A percentile compares a stretch with the other conserved stretches of the same genome.
Evolutionary conservation across 768 basidiomycete genomes (phyloP).

Genomic region (Tricholoma hemisulphureum): DNA sequence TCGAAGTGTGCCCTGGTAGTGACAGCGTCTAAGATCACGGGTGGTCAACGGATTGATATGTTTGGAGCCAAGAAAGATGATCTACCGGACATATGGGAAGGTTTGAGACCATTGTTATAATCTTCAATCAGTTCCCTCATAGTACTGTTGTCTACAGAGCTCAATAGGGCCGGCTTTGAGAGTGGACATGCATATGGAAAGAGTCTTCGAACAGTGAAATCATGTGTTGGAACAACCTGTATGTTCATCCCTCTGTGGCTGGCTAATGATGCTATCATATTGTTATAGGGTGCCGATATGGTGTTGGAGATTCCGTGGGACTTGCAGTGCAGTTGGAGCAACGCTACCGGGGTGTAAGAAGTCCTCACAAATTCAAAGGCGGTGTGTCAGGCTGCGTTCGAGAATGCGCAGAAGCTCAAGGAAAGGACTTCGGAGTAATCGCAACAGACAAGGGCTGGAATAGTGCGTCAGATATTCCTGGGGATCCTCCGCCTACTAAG

Average conservation of each 20-base stretch:
- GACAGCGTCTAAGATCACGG: slow-evolving; percentile 15
- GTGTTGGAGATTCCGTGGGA: slow-evolving; percentile 73
- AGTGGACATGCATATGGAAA: slow-evolving; percentile 76
- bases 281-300: slow-evolving; percentile 55
- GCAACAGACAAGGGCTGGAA: slow-evolving; percentile 84
- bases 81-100: slow-evolving; percentile 65
- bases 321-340: slow-evolving; percentile 71
- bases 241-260: background rate
- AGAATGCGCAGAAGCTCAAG: slow-evolving; percentile 77
- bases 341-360: slow-evolving; percentile 66
- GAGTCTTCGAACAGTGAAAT: slow-evolving; percentile 70
- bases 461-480: background rate
- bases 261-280: background rate
- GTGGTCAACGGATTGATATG: slow-evolving; percentile 63
- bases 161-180: slow-evolving; percentile 58
- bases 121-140: background rate
- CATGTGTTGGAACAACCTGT: slow-evolving; percentile 69
- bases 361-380: slow-evolving; percentile 75
- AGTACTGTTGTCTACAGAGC: background rate
- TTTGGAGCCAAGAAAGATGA: slow-evolving; percentile 72
- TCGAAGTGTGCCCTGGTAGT: background rate
- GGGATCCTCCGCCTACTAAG: background rate
- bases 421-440: slow-evolving; percentile 70
- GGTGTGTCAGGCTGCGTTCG: slow-evolving; percentile 74
- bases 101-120: slow-evolving; percentile 37